Percentiles rank a stretch among this genome's conserved stretches.
These are phyloP conservation scores for Aegilops bicornis DNA, from an alignment of 176 grass and related monocot genomes.

Conservation along the genomic window DNA sequence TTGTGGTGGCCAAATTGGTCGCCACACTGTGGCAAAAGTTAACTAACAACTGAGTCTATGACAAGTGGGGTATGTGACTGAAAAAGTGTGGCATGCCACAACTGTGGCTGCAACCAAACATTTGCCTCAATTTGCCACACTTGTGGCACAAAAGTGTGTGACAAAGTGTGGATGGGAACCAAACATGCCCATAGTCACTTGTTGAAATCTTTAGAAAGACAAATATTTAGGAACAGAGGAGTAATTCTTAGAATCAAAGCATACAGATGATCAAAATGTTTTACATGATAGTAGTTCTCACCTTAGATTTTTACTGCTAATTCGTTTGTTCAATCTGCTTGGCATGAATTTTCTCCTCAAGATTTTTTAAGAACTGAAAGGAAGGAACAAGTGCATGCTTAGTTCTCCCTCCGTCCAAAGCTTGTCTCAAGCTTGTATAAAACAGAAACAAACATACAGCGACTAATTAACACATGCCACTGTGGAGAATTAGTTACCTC, in stretches of 20 bases:
- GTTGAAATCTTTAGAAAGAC: no score
- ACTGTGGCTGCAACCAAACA: no score
- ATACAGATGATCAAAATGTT: not conserved
- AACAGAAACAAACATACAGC: not conserved
- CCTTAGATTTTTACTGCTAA: slow-evolving; percentile 91
- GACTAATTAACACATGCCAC: not conserved
- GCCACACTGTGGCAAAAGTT: no score
- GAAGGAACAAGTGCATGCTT: not conserved
- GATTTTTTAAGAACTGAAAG: slow-evolving; percentile 85
- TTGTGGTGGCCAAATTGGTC: no score
- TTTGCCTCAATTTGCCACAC: no score
- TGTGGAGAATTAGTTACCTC: slow-evolving; percentile 50
- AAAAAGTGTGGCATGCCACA: no score
- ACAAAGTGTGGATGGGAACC: no score
- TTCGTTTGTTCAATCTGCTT: slow-evolving; percentile 86
- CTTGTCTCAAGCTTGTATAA: not conserved
- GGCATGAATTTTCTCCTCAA: slow-evolving; percentile 90
- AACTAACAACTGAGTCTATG: no score
- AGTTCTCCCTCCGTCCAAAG: not conserved
- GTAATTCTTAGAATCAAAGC: not conserved
- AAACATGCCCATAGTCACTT: no score
- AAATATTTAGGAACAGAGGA: no score
- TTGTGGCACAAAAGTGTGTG: no score
- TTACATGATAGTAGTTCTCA: slow-evolving; percentile 17
- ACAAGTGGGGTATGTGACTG: no score